Percentiles rank a stretch among this genome's conserved stretches.
Evolutionary conservation across 169 alveolate species (phyloP).

Genomic region (Plasmodium falciparum): DNA sequence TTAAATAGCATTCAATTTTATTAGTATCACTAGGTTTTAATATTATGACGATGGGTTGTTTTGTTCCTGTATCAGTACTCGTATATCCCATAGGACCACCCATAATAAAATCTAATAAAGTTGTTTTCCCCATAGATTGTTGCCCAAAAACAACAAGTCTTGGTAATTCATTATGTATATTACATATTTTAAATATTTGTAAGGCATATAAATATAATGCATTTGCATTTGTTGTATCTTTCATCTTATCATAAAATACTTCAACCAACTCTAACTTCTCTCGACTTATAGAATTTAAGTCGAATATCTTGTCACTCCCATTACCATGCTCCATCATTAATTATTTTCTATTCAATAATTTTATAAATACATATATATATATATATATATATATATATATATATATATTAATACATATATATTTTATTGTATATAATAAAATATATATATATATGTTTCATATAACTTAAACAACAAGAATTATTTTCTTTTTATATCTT

Average conservation of each 20-base stretch:
- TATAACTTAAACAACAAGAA: too few relatives aligned
- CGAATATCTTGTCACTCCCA: slow-evolving; percentile 70
- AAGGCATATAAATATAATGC: slow-evolving; percentile 86
- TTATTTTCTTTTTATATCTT: too few relatives aligned
- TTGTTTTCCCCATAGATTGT: slow-evolving; percentile 93
- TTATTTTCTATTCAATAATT: slow-evolving; percentile 8
- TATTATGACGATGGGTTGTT: slow-evolving; percentile 91
- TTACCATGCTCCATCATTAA: slow-evolving; percentile 59
- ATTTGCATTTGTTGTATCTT: slow-evolving; percentile 85
- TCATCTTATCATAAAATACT: slow-evolving; percentile 71
- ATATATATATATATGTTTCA: neutral
- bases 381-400: neutral
- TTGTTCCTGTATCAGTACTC: slow-evolving; percentile 92
- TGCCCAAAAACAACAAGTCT: slow-evolving; percentile 93
- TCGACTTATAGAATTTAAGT: slow-evolving; percentile 72
- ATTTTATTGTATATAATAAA: too few relatives aligned
- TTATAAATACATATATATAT: neutral
- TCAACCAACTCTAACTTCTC: slow-evolving; percentile 65
- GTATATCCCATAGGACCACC: slow-evolving; percentile 94
- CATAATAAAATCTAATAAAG: slow-evolving; percentile 91
- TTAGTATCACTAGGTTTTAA: slow-evolving; percentile 84
- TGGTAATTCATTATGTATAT: slow-evolving; percentile 91
- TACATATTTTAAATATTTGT: slow-evolving; percentile 89
- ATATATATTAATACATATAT: neutral
- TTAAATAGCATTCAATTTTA: slow-evolving; percentile 70